Evolutionary conservation across 2,329 filamentous ascomycete species (phyloP).

Genomic region (Aschersonia sp.): DNA sequence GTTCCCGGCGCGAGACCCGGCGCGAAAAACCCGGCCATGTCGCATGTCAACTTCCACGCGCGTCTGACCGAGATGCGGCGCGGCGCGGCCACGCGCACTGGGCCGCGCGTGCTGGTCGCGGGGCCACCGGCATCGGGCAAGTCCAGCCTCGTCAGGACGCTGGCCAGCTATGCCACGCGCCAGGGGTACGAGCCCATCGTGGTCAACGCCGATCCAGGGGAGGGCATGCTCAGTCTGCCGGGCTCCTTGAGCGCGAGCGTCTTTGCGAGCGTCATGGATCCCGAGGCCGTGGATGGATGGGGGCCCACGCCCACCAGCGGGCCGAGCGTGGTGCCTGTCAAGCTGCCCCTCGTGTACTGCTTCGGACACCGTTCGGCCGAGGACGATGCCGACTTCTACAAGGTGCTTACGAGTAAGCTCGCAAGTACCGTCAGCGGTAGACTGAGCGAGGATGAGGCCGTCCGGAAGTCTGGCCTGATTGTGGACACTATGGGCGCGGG

Average conservation of each 20-base stretch:
- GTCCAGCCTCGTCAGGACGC: constrained; percentile 61
- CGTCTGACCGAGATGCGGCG: constrained; percentile 62
- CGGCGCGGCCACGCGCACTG: constrained; percentile 35
- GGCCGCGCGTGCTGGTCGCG: constrained; percentile 72
- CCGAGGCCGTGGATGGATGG: constrained; percentile 67
- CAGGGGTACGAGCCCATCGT: constrained; percentile 62
- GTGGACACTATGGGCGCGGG: constrained; percentile 69
- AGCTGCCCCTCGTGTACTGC: constrained; percentile 82
- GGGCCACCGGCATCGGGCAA: constrained; percentile 72
- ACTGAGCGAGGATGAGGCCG: constrained; percentile 58
- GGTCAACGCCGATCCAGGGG: constrained; percentile 70
- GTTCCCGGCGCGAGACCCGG: too few relatives aligned
- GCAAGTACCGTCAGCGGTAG: constrained; percentile 66
- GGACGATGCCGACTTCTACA: constrained; percentile 59
- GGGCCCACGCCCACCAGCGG: constrained; percentile 84
- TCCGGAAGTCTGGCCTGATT: constrained; percentile 62
- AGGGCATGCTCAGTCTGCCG: constrained; percentile 63
- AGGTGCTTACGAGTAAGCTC: constrained; percentile 58
- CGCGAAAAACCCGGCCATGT: constrained; percentile 51
- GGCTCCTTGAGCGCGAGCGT: constrained; percentile 78
- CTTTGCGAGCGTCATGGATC: constrained; percentile 74
- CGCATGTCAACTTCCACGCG: constrained; percentile 77
- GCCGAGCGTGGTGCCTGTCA: constrained; percentile 75
- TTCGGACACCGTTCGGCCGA: constrained; percentile 63
- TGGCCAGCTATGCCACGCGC: constrained; percentile 68